Evolutionary conservation across 495 filamentous ascomycete species (phyloP).

Genomic region (Chaetomium fimeti): DNA sequence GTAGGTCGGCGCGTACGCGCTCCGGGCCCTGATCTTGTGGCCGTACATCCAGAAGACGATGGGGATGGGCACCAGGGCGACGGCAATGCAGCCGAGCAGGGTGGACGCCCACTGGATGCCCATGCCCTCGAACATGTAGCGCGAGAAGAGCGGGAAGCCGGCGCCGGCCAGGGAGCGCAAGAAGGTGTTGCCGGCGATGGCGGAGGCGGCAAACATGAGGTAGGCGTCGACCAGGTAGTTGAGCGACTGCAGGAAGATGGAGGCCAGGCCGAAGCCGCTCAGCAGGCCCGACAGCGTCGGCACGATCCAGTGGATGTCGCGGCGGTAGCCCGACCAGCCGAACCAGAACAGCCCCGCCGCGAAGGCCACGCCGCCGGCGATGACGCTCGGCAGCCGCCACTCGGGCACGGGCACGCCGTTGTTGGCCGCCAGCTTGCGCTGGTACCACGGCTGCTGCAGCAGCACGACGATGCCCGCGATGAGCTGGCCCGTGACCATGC

Average conservation of each 20-base stretch:
- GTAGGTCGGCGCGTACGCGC: slow-evolving; percentile 63
- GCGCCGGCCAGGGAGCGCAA: slow-evolving; percentile 74
- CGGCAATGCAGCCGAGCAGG: slow-evolving; percentile 71
- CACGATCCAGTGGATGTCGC: slow-evolving; percentile 74
- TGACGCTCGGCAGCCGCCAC: slow-evolving; percentile 80
- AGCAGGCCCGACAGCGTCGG: slow-evolving; percentile 69
- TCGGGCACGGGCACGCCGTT: slow-evolving; percentile 74
- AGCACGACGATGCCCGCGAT: slow-evolving; percentile 65
- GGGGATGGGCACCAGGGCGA: slow-evolving; percentile 70
- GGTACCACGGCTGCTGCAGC: slow-evolving; percentile 65
- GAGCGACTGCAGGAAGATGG: slow-evolving; percentile 80
- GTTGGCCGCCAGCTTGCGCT: slow-evolving; percentile 67
- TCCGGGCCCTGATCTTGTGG: slow-evolving; percentile 61
- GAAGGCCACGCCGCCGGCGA: slow-evolving; percentile 72
- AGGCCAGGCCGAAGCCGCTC: slow-evolving; percentile 61
- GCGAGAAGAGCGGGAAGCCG: slow-evolving; percentile 78
- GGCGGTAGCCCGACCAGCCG: slow-evolving; percentile 70
- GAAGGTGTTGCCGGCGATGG: slow-evolving; percentile 88
- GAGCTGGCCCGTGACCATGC: slow-evolving; percentile 73
- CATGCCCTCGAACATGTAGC: slow-evolving; percentile 75
- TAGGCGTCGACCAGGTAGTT: slow-evolving; percentile 90
- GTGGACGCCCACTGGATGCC: slow-evolving; percentile 77
- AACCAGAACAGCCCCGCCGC: slow-evolving; percentile 82
- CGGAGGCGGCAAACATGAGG: slow-evolving; percentile 84
- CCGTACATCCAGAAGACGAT: slow-evolving; percentile 65